A percentile compares a stretch with the other conserved stretches of the same genome.
Conservation (phyloP, 331 rosid genomes). For the Quercus lobata region DNA sequence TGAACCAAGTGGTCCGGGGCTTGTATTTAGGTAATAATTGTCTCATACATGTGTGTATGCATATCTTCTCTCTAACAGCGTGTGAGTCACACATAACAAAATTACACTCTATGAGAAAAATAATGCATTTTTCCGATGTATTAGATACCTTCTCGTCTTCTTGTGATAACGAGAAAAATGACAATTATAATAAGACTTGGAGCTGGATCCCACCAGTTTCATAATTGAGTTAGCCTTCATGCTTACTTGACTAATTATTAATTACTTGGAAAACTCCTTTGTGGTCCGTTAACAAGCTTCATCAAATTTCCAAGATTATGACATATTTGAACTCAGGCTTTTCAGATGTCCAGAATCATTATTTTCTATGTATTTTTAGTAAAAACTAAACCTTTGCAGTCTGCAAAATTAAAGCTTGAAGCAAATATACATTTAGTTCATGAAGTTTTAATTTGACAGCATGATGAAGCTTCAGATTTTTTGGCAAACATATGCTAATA, state of each 20-base stretch:
- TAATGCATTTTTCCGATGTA: too few species aligned
- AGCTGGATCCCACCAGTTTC: background rate
- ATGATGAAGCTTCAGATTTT: too few species aligned
- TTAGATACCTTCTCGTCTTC: too few species aligned
- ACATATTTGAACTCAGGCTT: background rate
- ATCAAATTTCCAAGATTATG: background rate
- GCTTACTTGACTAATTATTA: background rate
- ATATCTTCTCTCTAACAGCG: too few species aligned
- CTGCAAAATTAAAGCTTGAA: background rate
- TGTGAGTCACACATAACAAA: too few species aligned
- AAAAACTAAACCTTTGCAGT: background rate
- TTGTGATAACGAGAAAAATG: background rate
- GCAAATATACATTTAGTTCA: background rate
- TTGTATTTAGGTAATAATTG: background rate
- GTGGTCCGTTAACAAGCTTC: background rate
- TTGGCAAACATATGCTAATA: too few species aligned
- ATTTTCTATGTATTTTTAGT: too few species aligned
- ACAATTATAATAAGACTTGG: background rate
- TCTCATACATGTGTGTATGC: too few species aligned
- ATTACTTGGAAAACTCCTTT: background rate
- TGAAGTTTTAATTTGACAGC: too few species aligned
- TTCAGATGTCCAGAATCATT: background rate
- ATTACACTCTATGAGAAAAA: too few species aligned
- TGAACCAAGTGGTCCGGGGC: slow-evolving; percentile 17
- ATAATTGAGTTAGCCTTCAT: background rate